Conservation (phyloP, 768 basidiomycete species). For the Leccinellum albellum region DNA sequence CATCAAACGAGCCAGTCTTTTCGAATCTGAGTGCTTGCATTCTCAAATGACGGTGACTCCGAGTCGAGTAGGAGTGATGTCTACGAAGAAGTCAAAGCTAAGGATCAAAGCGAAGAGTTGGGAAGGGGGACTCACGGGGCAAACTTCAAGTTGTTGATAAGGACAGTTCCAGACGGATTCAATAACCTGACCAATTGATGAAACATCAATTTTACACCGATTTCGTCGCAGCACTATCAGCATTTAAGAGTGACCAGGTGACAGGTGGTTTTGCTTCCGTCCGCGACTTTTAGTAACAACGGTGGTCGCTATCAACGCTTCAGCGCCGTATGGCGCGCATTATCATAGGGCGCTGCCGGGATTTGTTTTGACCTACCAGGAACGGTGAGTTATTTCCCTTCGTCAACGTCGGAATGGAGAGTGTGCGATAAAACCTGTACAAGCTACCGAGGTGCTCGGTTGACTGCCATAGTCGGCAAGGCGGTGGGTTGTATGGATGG, state of each 20-base stretch:
- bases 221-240: conserved; percentile 8
- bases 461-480: background rate
- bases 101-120: background rate
- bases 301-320: background rate
- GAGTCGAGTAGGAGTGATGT: background rate
- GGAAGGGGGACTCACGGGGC: conserved; percentile 3
- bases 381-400: background rate
- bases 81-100: background rate
- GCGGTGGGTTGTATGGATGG: background rate
- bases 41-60: conserved; percentile 2
- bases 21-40: conserved; percentile 35
- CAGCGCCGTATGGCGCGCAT: background rate
- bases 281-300: background rate
- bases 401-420: background rate
- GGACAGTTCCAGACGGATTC: background rate
- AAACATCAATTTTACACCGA: conserved; percentile 7
- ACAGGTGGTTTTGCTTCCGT: background rate
- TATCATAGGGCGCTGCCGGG: background rate
- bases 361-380: background rate
- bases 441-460: background rate
- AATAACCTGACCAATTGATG: background rate
- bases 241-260: background rate
- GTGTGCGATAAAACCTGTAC: background rate
- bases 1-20: conserved; percentile 29
- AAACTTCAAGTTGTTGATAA: background rate